Percentiles rank a stretch among this genome's conserved stretches.
Evolutionary conservation across 2,329 filamentous ascomycete species (phyloP).

Genomic region (Cryphonectria carpinicola): DNA sequence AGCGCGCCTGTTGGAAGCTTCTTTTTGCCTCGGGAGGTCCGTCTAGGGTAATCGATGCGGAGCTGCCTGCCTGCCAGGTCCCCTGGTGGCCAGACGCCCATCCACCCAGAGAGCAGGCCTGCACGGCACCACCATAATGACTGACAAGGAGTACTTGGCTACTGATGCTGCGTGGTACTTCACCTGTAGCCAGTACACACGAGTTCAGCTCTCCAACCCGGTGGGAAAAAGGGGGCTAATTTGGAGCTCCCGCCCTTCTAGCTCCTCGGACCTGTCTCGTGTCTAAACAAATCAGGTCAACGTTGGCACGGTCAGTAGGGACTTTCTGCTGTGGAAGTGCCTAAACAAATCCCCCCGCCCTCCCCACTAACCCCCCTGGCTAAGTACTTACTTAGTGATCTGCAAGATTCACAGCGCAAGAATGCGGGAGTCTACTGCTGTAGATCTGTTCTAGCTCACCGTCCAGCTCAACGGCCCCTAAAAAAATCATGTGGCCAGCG

Average conservation of each 20-base stretch:
- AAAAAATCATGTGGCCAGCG: constrained; percentile 13
- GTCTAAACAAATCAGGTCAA: background rate
- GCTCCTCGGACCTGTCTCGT: background rate
- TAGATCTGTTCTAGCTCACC: constrained; percentile 9
- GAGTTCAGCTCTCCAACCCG: too few relatives aligned
- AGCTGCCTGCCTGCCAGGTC: constrained; percentile 12
- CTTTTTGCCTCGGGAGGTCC: background rate
- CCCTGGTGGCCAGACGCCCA: background rate
- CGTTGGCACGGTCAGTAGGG: too few relatives aligned
- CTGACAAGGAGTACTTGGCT: background rate
- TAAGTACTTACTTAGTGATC: background rate
- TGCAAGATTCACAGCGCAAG: constrained; percentile 11
- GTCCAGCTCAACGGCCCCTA: constrained; percentile 21
- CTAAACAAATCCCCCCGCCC: background rate
- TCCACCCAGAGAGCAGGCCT: background rate
- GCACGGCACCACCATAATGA: background rate
- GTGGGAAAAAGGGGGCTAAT: constrained; percentile 2
- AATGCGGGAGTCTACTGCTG: background rate
- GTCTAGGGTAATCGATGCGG: constrained; percentile 19
- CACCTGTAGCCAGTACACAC: background rate
- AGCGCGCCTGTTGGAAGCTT: background rate
- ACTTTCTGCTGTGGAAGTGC: background rate
- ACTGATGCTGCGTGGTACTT: background rate
- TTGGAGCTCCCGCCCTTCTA: constrained; percentile 5
- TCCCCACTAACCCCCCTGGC: too few relatives aligned